These are phyloP conservation scores for Leishmania tropica DNA, from an alignment of 208 protist genomes.

Conservation along the genomic window DNA sequence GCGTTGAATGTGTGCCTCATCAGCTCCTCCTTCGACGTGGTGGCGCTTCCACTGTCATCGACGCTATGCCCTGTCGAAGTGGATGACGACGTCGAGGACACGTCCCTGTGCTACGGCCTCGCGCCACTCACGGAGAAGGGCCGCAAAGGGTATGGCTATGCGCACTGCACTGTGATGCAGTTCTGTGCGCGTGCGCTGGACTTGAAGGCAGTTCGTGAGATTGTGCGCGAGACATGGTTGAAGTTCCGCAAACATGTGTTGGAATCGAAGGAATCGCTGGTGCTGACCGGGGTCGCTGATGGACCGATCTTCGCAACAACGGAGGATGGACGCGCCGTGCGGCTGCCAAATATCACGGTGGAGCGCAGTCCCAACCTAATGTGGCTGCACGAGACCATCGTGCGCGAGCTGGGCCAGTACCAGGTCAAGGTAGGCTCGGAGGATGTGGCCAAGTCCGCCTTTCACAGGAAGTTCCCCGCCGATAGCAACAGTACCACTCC, in stretches of 20 bases:
- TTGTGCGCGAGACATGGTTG: constrained; percentile 48
- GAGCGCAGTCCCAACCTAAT: constrained; percentile 40
- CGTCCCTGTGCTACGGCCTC: constrained; percentile 52
- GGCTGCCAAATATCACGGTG: constrained; percentile 64
- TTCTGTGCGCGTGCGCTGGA: constrained; percentile 62
- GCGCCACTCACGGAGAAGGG: constrained; percentile 57
- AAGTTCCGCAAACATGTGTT: constrained; percentile 30
- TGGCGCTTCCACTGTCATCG: constrained; percentile 66
- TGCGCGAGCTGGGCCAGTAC: constrained; percentile 44
- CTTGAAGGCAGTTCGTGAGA: constrained; percentile 43
- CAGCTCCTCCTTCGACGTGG: constrained; percentile 66
- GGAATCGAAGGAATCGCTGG: constrained; percentile 41
- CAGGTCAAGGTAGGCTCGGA: constrained; percentile 50
- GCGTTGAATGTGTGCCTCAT: constrained; percentile 76
- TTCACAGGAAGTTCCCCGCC: constrained; percentile 68
- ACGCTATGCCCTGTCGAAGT: constrained; percentile 52
- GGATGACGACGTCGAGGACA: constrained; percentile 40
- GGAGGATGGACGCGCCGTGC: constrained; percentile 38
- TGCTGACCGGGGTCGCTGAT: constrained; percentile 37
- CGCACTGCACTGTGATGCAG: constrained; percentile 79
- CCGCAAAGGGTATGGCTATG: constrained; percentile 52
- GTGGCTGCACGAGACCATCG: constrained; percentile 57
- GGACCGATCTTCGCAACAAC: constrained; percentile 55
- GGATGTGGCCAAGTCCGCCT: constrained; percentile 61
- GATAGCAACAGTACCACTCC: constrained; percentile 36